Base-by-base conservation (phyloP, 192 early-diverging fungal species). In the Backusella liffmaniae region DNA sequence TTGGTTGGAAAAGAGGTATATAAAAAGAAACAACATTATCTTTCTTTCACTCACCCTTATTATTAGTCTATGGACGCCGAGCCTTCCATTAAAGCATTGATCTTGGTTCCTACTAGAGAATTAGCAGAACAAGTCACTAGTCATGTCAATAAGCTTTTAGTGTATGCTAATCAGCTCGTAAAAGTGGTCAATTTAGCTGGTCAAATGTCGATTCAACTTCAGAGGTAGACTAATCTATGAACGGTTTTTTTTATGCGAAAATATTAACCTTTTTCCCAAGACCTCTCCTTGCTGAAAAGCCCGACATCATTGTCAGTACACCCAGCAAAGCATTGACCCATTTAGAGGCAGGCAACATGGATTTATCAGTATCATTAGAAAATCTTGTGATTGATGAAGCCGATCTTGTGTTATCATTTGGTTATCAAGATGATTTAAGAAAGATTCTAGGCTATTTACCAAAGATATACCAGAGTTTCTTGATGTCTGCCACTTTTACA, bases 351-450 rank as follows among this genome's bases (percentile, higher is more conserved):
- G 66, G 82, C 46, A 88, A 74, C 67, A 76, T 95, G 29, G 80
- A 75, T 5, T 66, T 95, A 73, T 81, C 82, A 37, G 79, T 85
- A 4, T 76, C 83, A 9, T 81, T 97, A 46, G 92, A 96, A 70
- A 93, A 91, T 10, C 86, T 99, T 56, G 94, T 98, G 18, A 94
- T 99, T 56, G 98, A 99, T 70, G 98, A 99, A 84, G 96, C 96
- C 0, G 98, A 99, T 84, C 82, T 98, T 68, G 91, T 99, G 1
- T 83, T 97, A 66, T 95, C 94, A 42, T 99, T 95, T 84, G 98
- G 97, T 18, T 95, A 97, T 75, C 93, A 95, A 76, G 91, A 94
- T 42, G 98, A 99, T 79, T 80, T 99, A 37, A 86, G 89, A 65
- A 89, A 91, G 35, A 85, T 98, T 18, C 76, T 96, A 44, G 78